Conservation (phyloP, 129 eudicot species). For the Arctium lappa region DNA sequence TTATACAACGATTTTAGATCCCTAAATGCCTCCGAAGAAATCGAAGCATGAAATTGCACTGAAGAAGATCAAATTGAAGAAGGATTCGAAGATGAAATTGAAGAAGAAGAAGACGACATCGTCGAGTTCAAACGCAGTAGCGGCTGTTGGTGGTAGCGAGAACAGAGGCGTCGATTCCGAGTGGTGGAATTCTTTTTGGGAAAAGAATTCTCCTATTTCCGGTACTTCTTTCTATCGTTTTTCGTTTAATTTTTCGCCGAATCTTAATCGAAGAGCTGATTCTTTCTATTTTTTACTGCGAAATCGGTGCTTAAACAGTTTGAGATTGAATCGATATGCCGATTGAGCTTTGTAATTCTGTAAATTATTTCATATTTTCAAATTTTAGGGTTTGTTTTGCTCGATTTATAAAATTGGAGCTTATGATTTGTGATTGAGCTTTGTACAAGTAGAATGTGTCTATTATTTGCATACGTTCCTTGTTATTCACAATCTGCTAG, state of each 20-base stretch:
- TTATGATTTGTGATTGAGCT: not conserved
- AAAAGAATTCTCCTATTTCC: slow-evolving; percentile 51
- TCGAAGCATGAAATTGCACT: slow-evolving; percentile 16
- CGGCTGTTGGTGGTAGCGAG: slow-evolving; percentile 39
- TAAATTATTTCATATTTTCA: not conserved
- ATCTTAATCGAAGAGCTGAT: not conserved
- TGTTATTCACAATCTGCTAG: not conserved
- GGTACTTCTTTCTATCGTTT: slow-evolving; percentile 25
- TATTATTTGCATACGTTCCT: not conserved
- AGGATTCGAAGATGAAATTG: slow-evolving; percentile 54
- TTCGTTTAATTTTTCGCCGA: not conserved
- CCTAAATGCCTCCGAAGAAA: slow-evolving; percentile 50
- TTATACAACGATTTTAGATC: not conserved
- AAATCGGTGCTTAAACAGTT: slow-evolving; percentile 1
- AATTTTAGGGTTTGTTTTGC: not conserved
- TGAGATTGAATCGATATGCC: not conserved
- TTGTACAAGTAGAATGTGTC: not conserved
- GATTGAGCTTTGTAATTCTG: not conserved
- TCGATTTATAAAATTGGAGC: not conserved
- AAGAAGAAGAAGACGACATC: slow-evolving; percentile 35
- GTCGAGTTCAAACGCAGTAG: slow-evolving; percentile 22
- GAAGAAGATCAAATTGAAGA: slow-evolving; percentile 39
- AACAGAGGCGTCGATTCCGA: slow-evolving; percentile 70
- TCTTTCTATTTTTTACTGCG: not conserved
- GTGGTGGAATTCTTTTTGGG: slow-evolving; percentile 93